Evolutionary conservation across 2,329 filamentous ascomycete genomes (phyloP).

Genomic region (Gaeumannomyces tritici): DNA sequence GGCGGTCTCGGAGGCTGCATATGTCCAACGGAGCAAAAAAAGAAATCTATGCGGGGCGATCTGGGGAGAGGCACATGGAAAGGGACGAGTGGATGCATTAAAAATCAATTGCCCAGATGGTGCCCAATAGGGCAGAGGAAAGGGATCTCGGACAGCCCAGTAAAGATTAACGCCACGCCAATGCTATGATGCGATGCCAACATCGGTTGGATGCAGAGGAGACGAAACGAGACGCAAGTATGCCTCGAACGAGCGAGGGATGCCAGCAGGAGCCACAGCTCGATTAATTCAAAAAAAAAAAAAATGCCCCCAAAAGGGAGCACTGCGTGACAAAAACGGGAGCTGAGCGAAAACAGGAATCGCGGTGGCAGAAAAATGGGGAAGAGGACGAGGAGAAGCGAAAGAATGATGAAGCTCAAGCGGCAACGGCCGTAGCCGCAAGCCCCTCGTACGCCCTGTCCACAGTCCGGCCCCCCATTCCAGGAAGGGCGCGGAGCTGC

Average conservation of each 20-base stretch:
- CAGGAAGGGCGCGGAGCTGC: slow-evolving; percentile 44
- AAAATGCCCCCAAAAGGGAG: neutral
- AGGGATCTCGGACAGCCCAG: neutral
- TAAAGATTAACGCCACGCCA: neutral
- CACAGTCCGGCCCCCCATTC: slow-evolving; percentile 46
- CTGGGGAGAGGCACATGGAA: too few species aligned
- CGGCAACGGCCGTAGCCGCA: neutral
- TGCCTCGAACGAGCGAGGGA: neutral
- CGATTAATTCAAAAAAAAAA: neutral
- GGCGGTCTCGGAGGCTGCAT: too few species aligned
- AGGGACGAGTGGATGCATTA: too few species aligned
- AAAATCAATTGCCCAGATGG: too few species aligned
- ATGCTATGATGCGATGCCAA: neutral
- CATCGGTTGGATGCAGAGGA: neutral
- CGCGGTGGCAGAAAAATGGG: too few species aligned
- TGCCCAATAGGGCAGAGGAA: too few species aligned
- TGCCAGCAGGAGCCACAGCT: too few species aligned
- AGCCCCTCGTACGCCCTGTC: slow-evolving; percentile 44
- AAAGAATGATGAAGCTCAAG: neutral
- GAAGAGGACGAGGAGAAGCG: neutral
- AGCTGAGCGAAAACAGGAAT: neutral
- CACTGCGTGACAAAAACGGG: too few species aligned
- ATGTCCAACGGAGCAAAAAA: too few species aligned
- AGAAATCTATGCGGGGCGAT: too few species aligned
- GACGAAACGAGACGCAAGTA: neutral